Percentiles rank a stretch among this genome's conserved stretches.
Evolutionary conservation across 1,284 basidiomycete genomes (phyloP).

Genomic region (Abortiporus biennis): DNA sequence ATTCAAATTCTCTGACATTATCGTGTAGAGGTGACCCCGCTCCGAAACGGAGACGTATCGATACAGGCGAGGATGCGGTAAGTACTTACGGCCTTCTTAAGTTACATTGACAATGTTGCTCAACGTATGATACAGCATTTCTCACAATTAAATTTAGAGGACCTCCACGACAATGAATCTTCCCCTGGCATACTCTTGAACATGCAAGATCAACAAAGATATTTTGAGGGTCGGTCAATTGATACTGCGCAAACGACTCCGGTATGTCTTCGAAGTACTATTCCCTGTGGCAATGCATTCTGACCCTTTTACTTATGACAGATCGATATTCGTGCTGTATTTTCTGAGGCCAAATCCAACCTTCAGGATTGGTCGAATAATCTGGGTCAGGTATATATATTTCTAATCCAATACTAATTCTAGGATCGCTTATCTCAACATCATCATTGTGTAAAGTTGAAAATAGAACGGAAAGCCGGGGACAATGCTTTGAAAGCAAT

Average conservation of each 20-base stretch:
- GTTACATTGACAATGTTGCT: neutral
- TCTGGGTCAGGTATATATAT: constrained; percentile 45
- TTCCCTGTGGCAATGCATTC: neutral
- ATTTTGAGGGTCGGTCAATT: constrained; percentile 62
- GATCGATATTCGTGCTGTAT: constrained; percentile 37
- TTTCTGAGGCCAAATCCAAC: constrained; percentile 40
- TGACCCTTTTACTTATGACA: constrained; percentile 20
- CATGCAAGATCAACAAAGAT: constrained; percentile 75
- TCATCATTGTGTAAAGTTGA: constrained; percentile 31
- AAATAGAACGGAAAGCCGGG: constrained; percentile 57
- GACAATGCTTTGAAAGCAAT: constrained; percentile 67
- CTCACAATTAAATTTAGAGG: constrained; percentile 80
- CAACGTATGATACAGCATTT: constrained; percentile 31
- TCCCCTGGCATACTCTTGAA: constrained; percentile 73
- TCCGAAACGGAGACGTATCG: constrained; percentile 52
- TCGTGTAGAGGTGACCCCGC: constrained; percentile 48
- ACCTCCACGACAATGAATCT: constrained; percentile 67
- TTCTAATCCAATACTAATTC: neutral
- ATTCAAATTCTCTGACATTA: constrained; percentile 6
- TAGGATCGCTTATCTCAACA: neutral
- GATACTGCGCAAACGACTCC: constrained; percentile 26
- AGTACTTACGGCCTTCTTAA: constrained; percentile 4
- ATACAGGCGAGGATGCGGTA: constrained; percentile 27
- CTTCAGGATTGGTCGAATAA: constrained; percentile 53
- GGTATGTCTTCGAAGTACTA: constrained; percentile 18